phyloP scores from a whole-genome alignment of 2,329 filamentous ascomycete genomes.

The Ceratocystis destructans region DNA sequence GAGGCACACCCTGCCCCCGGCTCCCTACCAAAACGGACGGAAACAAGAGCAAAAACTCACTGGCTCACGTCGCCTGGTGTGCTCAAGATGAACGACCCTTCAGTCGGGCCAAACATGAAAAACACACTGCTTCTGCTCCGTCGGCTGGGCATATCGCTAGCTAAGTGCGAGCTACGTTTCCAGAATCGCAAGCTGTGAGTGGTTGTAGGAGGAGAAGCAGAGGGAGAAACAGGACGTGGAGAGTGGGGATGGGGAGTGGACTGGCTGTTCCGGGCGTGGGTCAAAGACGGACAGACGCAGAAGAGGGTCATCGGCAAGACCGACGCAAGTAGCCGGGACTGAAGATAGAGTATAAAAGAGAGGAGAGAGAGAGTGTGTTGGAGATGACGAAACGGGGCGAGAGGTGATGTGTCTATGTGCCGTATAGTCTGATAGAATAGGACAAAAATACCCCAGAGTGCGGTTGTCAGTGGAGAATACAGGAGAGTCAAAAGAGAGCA shows the following conservation, averaged over 20 bases:
- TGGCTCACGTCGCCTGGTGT: constrained; percentile 11
- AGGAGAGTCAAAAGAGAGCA: too few species aligned
- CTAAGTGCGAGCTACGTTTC: background rate
- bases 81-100: constrained; percentile 12
- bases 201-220: background rate
- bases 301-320: background rate
- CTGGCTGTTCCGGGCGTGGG: background rate
- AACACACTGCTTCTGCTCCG: constrained; percentile 11
- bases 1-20: background rate
- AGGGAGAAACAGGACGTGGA: background rate
- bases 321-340: background rate
- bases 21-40: background rate
- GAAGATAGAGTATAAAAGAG: background rate
- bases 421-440: too few species aligned
- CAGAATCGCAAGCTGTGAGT: background rate
- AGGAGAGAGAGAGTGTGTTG: background rate
- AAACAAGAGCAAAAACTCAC: constrained; percentile 5
- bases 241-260: background rate
- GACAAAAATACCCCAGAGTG: too few species aligned
- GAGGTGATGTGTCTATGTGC: background rate
- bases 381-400: background rate
- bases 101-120: constrained; percentile 15
- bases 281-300: background rate
- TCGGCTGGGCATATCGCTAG: constrained; percentile 1
- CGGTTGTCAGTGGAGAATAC: too few species aligned